These are phyloP conservation scores for Euphorbia corollata DNA, from an alignment of 441 rosid species.

Conservation along the genomic window DNA sequence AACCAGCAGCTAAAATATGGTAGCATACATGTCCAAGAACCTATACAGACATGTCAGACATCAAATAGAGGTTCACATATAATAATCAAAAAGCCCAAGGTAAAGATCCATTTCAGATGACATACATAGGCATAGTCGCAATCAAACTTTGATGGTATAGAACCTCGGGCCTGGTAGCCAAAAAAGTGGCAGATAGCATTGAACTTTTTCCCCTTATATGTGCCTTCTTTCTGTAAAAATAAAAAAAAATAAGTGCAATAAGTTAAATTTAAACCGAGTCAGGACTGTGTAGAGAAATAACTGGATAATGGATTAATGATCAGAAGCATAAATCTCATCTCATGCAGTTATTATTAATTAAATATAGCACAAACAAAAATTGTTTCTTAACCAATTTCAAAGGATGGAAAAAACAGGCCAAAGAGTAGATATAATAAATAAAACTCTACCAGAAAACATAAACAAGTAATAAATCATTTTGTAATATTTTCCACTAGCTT, in stretches of 20 bases:
- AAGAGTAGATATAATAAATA: neutral
- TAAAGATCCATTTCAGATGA: constrained; percentile 13
- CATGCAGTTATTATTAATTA: constrained; percentile 3
- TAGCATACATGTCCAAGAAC: constrained; percentile 94
- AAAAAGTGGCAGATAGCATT: constrained; percentile 96
- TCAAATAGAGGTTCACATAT: constrained; percentile 5
- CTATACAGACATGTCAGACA: constrained; percentile 30
- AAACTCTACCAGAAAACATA: neutral
- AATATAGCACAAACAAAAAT: no score
- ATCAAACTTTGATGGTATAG: constrained; percentile 91
- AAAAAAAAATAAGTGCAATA: constrained; percentile 1
- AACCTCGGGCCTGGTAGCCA: constrained; percentile 99
- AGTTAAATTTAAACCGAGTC: neutral
- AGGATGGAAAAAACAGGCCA: neutral
- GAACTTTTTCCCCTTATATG: constrained; percentile 91
- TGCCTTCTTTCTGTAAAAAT: constrained; percentile 76
- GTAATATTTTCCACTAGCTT: neutral
- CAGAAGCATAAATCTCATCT: neutral
- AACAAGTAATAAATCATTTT: neutral
- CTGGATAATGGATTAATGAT: neutral
- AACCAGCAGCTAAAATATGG: constrained; percentile 89
- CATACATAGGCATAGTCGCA: constrained; percentile 96
- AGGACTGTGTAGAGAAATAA: neutral
- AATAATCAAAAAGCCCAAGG: neutral
- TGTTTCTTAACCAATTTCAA: neutral